These are phyloP conservation scores for Rhizopogon vulgaris DNA, from an alignment of 768 basidiomycete genomes.

Conservation along the genomic window DNA sequence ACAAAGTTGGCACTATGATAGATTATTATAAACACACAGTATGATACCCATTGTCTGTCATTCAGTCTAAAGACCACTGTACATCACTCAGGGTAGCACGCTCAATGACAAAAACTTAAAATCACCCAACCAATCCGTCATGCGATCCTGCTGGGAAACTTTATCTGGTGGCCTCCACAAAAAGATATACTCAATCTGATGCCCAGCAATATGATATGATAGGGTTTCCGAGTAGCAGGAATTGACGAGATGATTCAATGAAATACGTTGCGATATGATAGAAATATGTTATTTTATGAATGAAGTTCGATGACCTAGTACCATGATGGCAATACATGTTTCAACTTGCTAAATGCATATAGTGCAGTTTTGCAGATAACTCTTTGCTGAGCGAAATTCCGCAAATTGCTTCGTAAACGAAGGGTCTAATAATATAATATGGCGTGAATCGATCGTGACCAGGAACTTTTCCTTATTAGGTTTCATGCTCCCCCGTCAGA, in stretches of 20 bases:
- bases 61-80: too few relatives aligned
- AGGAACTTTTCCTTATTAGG: neutral
- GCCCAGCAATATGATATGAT: too few relatives aligned
- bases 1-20: too few relatives aligned
- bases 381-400: neutral
- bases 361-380: neutral
- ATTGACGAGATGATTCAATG: constrained; percentile 7
- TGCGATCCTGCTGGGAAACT: neutral
- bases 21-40: too few relatives aligned
- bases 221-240: constrained; percentile 8
- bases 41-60: neutral
- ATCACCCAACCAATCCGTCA: constrained; percentile 5
- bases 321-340: neutral
- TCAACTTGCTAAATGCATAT: constrained; percentile 12
- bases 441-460: constrained; percentile 8
- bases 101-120: constrained; percentile 7
- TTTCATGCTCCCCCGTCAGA: constrained; percentile 25
- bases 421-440: constrained; percentile 10
- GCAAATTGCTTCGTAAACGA: constrained; percentile 1
- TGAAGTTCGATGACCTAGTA: constrained; percentile 17
- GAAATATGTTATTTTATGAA: constrained; percentile 14
- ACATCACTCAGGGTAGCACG: neutral
- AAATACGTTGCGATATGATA: constrained; percentile 17
- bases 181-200: too few relatives aligned
- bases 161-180: neutral